Percentiles rank a stretch among this genome's conserved stretches.
Evolutionary conservation across 2,329 filamentous ascomycete genomes (phyloP).

Genomic region (Penicillium polonicum): DNA sequence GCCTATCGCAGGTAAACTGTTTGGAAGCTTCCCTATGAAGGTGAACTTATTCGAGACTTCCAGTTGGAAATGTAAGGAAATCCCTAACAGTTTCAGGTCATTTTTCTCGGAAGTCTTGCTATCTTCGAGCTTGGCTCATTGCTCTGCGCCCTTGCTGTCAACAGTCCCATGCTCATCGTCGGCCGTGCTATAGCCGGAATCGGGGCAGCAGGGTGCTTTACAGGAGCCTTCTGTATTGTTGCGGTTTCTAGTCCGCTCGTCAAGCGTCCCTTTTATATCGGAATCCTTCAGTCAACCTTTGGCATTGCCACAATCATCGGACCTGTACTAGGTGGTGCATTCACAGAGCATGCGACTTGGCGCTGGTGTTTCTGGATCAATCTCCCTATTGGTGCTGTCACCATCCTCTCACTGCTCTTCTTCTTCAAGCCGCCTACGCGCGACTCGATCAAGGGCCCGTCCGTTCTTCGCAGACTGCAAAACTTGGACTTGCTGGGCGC

Average conservation of each 20-base stretch:
- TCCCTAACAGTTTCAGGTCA: background rate
- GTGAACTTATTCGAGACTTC: background rate
- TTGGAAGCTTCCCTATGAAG: background rate
- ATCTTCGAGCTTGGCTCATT: background rate
- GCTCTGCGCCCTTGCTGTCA: background rate
- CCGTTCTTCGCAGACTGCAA: background rate
- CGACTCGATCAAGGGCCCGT: background rate
- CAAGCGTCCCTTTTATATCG: background rate
- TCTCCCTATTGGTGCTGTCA: background rate
- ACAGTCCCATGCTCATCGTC: background rate
- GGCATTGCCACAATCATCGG: background rate
- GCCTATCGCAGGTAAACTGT: background rate
- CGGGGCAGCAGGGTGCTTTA: background rate
- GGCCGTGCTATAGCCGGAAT: background rate
- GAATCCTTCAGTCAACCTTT: background rate
- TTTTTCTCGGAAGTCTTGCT: background rate
- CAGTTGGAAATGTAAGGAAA: fast-evolving
- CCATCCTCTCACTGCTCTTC: background rate
- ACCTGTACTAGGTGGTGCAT: background rate
- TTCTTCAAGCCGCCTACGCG: background rate
- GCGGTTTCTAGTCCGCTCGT: background rate
- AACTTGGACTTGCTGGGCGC: background rate
- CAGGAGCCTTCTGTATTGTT: background rate
- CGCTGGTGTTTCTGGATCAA: background rate
- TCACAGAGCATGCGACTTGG: background rate